Percentiles rank a stretch among this genome's conserved stretches.
phyloP scores from a whole-genome alignment of 1,139 yeast genomes.

The Taiozyma sp. region DNA sequence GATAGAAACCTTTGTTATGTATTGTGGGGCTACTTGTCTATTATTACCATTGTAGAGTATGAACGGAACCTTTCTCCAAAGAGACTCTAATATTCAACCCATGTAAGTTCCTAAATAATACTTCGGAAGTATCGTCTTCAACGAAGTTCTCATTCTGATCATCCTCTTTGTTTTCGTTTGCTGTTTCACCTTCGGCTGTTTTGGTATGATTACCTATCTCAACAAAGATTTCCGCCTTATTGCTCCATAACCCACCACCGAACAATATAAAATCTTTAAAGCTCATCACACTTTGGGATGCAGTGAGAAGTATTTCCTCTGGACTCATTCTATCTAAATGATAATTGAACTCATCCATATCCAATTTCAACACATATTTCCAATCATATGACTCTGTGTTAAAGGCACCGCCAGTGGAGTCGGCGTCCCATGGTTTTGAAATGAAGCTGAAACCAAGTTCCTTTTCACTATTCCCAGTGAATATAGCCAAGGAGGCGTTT shows the following conservation, averaged over 20 bases:
- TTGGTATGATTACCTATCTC: background rate
- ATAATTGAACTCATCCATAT: background rate
- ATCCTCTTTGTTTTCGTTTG: background rate
- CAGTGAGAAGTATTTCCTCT: constrained; percentile 1
- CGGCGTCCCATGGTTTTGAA: constrained; percentile 1
- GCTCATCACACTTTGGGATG: background rate
- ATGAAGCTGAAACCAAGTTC: constrained; percentile 4
- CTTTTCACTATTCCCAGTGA: constrained; percentile 2
- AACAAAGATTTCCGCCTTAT: background rate
- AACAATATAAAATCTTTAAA: background rate
- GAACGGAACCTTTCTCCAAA: background rate
- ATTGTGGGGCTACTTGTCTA: too few species aligned
- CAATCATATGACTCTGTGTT: background rate
- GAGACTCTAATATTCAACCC: constrained; percentile 1
- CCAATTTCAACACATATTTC: constrained; percentile 1
- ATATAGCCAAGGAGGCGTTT: constrained; percentile 3
- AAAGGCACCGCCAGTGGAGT: background rate
- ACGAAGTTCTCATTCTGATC: background rate
- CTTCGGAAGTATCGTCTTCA: background rate
- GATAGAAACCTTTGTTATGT: too few species aligned
- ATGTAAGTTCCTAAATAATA: background rate
- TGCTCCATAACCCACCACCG: constrained; percentile 2
- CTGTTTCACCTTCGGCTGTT: background rate
- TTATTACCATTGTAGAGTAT: background rate
- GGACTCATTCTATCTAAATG: constrained; percentile 2